phyloP scores from a whole-genome alignment of 306 rosid genomes.

The Lagenaria siceraria region DNA sequence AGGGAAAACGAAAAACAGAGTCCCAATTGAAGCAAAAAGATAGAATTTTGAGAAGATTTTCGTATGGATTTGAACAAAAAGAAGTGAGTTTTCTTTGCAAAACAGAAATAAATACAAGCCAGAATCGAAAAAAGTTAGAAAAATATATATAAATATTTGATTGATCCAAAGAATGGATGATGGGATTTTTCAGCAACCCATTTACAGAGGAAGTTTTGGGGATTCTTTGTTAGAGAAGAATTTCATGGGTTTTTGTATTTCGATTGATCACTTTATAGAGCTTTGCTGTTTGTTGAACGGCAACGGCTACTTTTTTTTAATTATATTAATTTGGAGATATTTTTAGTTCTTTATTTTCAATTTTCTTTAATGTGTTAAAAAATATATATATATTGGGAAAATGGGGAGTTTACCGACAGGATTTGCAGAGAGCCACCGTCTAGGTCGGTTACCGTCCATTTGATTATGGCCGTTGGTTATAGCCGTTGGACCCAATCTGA shows the following conservation, averaged over 20 bases:
- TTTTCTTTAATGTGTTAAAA: not conserved
- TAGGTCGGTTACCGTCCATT: not conserved
- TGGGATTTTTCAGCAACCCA: not conserved
- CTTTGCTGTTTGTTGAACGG: not conserved
- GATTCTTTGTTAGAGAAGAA: not conserved
- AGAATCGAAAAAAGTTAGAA: not conserved
- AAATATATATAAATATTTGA: not conserved
- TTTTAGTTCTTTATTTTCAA: not conserved
- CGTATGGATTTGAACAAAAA: not conserved
- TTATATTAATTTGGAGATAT: not conserved
- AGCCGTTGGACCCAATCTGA: not conserved
- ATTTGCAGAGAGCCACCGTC: not conserved
- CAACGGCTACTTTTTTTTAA: slow-evolving; percentile 9
- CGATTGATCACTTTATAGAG: not conserved
- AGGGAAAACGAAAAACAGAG: not conserved
- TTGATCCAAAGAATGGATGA: not conserved
- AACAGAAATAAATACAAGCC: not conserved
- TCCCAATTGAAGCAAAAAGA: not conserved
- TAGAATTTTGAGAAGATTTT: not conserved
- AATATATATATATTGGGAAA: not conserved
- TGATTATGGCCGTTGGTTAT: not conserved
- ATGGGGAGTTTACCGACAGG: not conserved
- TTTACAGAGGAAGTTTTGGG: not conserved
- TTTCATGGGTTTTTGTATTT: not conserved
- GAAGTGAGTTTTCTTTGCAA: not conserved